A percentile compares a stretch with the other conserved stretches of the same genome.
Evolutionary conservation across 805 yeast genomes (phyloP).

Genomic region (Myxozyma neglecta): DNA sequence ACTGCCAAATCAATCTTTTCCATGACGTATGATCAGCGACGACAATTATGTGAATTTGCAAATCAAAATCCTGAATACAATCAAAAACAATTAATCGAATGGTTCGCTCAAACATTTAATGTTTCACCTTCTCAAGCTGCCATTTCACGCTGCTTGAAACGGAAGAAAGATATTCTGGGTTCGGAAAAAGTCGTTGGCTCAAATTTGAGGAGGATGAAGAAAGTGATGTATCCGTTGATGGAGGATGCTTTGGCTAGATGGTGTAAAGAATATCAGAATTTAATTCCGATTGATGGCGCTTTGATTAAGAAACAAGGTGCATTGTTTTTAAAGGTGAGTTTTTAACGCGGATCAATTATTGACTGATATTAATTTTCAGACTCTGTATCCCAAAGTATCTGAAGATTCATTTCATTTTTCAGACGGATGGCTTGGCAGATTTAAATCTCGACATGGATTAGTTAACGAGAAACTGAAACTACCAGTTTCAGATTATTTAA

Average conservation of each 20-base stretch:
- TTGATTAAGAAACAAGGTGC: conserved; percentile 25
- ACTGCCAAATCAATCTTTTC: conserved; percentile 15
- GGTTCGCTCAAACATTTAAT: conserved; percentile 19
- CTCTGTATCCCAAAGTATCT: conserved; percentile 19
- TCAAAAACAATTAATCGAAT: conserved; percentile 25
- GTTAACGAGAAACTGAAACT: neutral
- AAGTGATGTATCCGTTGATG: conserved; percentile 30
- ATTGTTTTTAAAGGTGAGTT: conserved; percentile 9
- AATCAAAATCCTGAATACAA: conserved; percentile 25
- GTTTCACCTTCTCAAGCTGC: conserved; percentile 31
- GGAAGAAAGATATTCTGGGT: conserved; percentile 21
- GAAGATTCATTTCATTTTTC: conserved; percentile 27
- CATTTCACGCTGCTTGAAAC: conserved; percentile 29
- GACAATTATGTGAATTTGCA: conserved; percentile 24
- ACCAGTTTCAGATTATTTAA: neutral
- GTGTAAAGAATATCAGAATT: conserved; percentile 22
- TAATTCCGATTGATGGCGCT: conserved; percentile 25
- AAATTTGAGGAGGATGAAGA: conserved; percentile 19
- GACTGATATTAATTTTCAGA: neutral
- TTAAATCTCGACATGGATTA: conserved; percentile 24
- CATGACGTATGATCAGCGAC: conserved; percentile 32
- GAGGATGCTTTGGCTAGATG: conserved; percentile 28
- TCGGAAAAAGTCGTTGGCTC: neutral
- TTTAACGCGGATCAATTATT: neutral
- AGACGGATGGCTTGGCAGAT: conserved; percentile 31